Conservation (phyloP, 257 asterid genomes). For the Rauvolfia tetraphylla region DNA sequence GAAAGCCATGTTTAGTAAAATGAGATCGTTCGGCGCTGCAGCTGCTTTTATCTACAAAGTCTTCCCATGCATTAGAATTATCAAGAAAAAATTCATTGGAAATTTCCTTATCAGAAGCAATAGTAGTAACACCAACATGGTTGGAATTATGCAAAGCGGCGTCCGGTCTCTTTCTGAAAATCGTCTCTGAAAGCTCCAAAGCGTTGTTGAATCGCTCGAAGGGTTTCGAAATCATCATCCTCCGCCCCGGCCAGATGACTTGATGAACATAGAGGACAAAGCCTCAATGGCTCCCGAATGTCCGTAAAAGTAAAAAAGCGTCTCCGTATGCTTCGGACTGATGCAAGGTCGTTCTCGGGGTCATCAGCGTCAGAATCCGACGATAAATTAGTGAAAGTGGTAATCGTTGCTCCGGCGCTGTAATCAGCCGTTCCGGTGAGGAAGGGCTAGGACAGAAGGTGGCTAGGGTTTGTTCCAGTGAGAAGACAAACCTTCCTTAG, state of each 20-base stretch:
- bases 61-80: slow-evolving; percentile 60
- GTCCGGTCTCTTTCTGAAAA: neutral
- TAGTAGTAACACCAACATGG: slow-evolving; percentile 72
- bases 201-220: slow-evolving; percentile 76
- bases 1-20: too few species aligned
- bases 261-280: slow-evolving; percentile 41
- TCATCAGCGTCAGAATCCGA: slow-evolving; percentile 40
- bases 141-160: slow-evolving; percentile 30
- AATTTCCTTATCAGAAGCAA: slow-evolving; percentile 64
- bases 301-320: slow-evolving; percentile 48
- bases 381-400: slow-evolving; percentile 19
- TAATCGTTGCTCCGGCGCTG: neutral
- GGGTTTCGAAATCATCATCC: slow-evolving; percentile 64
- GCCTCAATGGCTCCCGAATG: slow-evolving; percentile 30
- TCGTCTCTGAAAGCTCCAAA: slow-evolving; percentile 48
- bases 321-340: slow-evolving; percentile 50
- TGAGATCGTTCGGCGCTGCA: too few species aligned
- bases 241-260: slow-evolving; percentile 35
- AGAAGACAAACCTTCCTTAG: slow-evolving; percentile 51
- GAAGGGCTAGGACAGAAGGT: slow-evolving; percentile 17
- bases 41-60: too few species aligned
- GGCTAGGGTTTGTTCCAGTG: slow-evolving; percentile 33
- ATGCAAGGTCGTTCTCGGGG: slow-evolving; percentile 49
- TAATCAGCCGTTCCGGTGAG: neutral
- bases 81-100: slow-evolving; percentile 58